phyloP scores from a whole-genome alignment of 176 grass and related monocot genomes.

The Neostapfia colusana region DNA sequence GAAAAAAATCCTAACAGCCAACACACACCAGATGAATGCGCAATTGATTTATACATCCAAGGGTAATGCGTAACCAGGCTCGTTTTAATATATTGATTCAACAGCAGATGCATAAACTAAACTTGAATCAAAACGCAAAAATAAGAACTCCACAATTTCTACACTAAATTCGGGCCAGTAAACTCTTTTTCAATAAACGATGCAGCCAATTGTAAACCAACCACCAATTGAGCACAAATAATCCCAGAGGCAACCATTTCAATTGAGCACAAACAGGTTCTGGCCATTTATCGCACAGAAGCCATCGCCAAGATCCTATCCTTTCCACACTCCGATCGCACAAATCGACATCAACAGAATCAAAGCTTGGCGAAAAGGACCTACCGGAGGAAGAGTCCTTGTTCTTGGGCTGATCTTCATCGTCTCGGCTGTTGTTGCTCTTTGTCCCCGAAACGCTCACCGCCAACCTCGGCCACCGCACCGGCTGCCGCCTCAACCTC shows the following conservation, averaged over 20 bases:
- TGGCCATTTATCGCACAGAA: background rate
- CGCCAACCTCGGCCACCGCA: conserved; percentile 43
- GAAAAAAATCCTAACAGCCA: too few relatives aligned
- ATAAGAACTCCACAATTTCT: background rate
- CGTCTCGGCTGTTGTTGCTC: conserved; percentile 36
- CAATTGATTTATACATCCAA: background rate
- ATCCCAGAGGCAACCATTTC: background rate
- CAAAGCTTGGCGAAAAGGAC: background rate
- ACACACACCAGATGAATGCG: background rate
- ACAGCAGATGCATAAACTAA: conserved; percentile 2
- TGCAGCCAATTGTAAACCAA: background rate
- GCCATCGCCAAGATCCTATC: conserved; percentile 25
- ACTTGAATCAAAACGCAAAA: background rate
- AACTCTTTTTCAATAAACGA: background rate
- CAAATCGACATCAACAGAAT: background rate
- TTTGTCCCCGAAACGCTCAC: conserved; percentile 64
- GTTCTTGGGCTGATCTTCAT: conserved; percentile 40
- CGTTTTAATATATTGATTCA: background rate
- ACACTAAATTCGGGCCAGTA: background rate
- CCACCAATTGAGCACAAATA: background rate
- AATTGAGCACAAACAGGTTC: conserved; percentile 27
- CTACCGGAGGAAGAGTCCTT: conserved; percentile 49
- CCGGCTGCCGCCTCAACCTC: conserved; percentile 12
- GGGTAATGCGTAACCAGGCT: background rate
- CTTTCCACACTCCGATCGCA: conserved; percentile 1